Evolutionary conservation across 2,329 filamentous ascomycete genomes (phyloP).

Genomic region (Tolypocladium guangdongense): DNA sequence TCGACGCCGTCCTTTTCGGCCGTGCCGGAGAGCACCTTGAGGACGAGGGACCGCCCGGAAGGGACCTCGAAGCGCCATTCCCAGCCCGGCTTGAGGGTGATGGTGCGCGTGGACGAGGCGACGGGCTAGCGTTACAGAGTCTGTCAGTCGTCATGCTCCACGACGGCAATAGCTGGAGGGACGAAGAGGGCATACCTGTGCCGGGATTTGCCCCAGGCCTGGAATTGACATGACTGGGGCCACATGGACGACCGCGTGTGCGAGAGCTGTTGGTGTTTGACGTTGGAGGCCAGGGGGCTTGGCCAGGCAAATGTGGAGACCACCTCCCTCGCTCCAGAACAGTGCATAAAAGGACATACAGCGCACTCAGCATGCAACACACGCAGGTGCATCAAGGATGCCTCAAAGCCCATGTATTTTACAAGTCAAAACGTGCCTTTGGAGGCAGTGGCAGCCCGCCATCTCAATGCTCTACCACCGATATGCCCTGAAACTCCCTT

Average conservation of each 20-base stretch:
- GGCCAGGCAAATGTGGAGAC: background rate
- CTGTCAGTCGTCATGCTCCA: background rate
- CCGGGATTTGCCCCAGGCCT: constrained; percentile 57
- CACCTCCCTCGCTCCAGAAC: background rate
- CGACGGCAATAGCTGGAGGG: background rate
- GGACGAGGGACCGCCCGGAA: constrained; percentile 27
- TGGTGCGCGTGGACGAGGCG: constrained; percentile 30
- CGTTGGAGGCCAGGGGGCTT: background rate
- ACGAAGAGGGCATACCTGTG: constrained; percentile 33
- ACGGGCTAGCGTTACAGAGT: constrained; percentile 15
- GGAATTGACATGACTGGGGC: constrained; percentile 55
- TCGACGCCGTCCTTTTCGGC: constrained; percentile 95
- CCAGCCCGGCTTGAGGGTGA: constrained; percentile 49
- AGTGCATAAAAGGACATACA: background rate
- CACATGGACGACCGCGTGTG: constrained; percentile 17
- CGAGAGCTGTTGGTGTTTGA: background rate
- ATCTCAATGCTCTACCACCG: background rate
- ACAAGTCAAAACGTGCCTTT: background rate
- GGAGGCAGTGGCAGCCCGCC: background rate
- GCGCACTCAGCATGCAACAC: background rate
- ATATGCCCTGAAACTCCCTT: background rate
- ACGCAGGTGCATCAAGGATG: background rate
- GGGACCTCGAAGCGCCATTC: constrained; percentile 75
- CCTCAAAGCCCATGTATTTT: background rate
- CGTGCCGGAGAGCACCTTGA: constrained; percentile 64